Evolutionary conservation across 2,329 filamentous ascomycete species (phyloP).

Genomic region (Diaporthe sp.): DNA sequence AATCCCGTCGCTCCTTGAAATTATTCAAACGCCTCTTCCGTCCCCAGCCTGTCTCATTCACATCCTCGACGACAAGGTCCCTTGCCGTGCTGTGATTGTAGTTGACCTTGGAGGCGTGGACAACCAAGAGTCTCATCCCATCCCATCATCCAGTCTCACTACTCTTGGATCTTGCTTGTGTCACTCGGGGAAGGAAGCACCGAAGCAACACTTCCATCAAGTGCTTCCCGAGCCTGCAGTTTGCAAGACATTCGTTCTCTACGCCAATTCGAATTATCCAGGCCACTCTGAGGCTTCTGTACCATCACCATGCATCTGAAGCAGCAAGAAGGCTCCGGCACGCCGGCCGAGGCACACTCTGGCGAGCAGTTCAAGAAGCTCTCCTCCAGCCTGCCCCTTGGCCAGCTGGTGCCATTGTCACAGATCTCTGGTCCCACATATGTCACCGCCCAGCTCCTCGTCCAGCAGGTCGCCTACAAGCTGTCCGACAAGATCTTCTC

Average conservation of each 20-base stretch:
- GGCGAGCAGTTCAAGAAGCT: constrained; percentile 50
- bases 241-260: background rate
- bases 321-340: constrained; percentile 50
- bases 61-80: constrained; percentile 17
- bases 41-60: constrained; percentile 4
- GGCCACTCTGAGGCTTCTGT: background rate
- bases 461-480: constrained; percentile 95
- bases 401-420: constrained; percentile 63
- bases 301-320: constrained; percentile 42
- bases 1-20: constrained; percentile 21
- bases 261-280: background rate
- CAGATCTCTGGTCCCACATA: constrained; percentile 89
- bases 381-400: constrained; percentile 67
- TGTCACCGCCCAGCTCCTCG: constrained; percentile 89
- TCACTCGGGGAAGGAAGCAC: background rate
- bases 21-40: background rate
- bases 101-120: constrained; percentile 8
- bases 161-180: background rate
- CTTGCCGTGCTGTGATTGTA: constrained; percentile 1
- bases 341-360: constrained; percentile 45
- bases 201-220: background rate
- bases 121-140: constrained; percentile 11
- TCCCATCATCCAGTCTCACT: background rate
- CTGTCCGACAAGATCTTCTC: constrained; percentile 98
- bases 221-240: constrained; percentile 2